Evolutionary conservation across 768 basidiomycete species (phyloP).

Genomic region (Boletellus sp.): DNA sequence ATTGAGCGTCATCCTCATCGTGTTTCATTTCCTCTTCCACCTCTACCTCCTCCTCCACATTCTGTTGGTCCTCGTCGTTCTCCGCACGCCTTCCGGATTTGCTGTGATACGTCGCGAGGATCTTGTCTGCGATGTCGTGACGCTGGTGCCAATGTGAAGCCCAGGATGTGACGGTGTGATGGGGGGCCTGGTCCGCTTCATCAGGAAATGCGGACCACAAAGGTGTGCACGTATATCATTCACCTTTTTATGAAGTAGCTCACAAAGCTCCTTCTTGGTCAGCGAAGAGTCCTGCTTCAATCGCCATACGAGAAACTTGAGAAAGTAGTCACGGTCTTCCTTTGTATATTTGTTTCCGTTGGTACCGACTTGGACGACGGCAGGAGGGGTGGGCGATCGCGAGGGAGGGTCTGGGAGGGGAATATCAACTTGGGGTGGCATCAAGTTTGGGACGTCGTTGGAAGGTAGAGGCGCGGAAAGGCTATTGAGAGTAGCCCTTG

Average conservation of each 20-base stretch:
- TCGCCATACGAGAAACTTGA: conserved; percentile 63
- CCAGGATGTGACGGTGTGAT: conserved; percentile 64
- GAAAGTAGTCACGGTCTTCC: conserved; percentile 63
- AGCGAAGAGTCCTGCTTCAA: conserved; percentile 51
- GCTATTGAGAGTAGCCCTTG: conserved; percentile 53
- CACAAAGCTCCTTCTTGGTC: conserved; percentile 52
- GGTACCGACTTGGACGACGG: conserved; percentile 40
- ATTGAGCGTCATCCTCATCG: conserved; percentile 18
- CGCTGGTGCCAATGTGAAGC: conserved; percentile 62
- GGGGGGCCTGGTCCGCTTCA: conserved; percentile 48
- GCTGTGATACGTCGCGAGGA: conserved; percentile 38
- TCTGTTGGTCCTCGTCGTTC: conserved; percentile 36
- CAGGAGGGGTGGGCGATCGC: conserved; percentile 68
- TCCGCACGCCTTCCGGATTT: conserved; percentile 31
- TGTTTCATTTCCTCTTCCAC: conserved; percentile 24
- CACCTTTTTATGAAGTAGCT: conserved; percentile 53
- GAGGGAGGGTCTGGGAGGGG: conserved; percentile 61
- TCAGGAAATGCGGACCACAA: conserved; percentile 2
- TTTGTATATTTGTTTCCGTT: conserved; percentile 62
- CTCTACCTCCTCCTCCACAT: conserved; percentile 31
- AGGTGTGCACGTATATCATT: conserved; percentile 1
- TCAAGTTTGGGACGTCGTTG: conserved; percentile 42
- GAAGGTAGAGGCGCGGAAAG: conserved; percentile 43
- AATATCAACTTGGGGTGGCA: conserved; percentile 59
- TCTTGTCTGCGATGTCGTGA: conserved; percentile 66